Conservation (phyloP, 208 protist genomes). For the Acanthamoeba sp. region DNA sequence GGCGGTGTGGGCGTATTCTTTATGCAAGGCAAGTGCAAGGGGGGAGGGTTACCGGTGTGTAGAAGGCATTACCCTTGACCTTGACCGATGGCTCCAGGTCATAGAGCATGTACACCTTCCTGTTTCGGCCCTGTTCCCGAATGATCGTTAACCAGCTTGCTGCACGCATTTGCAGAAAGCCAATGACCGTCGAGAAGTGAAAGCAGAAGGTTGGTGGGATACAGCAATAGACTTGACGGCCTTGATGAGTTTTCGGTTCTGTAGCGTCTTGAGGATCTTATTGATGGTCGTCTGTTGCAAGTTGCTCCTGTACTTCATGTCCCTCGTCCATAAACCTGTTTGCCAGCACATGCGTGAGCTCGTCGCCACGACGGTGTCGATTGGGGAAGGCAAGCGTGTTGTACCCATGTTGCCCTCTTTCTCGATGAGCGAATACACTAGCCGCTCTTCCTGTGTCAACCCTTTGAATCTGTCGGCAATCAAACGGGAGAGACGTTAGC, state of each 20-base stretch:
- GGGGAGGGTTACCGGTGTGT: conserved; percentile 70
- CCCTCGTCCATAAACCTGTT: conserved; percentile 86
- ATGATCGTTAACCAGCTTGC: too few relatives aligned
- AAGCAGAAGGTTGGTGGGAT: not conserved
- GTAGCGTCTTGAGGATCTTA: conserved; percentile 86
- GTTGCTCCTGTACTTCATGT: conserved; percentile 81
- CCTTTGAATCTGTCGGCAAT: conserved; percentile 43
- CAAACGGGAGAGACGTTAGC: not conserved
- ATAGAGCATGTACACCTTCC: conserved; percentile 89
- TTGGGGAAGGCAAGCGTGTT: not conserved
- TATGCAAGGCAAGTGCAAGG: not conserved
- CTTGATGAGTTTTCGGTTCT: conserved; percentile 88
- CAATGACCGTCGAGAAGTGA: too few relatives aligned
- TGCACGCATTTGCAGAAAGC: too few relatives aligned
- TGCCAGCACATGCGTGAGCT: too few relatives aligned
- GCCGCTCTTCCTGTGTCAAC: conserved; percentile 75
- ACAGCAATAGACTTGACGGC: conserved; percentile 85
- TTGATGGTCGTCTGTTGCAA: conserved; percentile 85
- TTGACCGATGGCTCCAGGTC: conserved; percentile 87
- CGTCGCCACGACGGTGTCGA: not conserved
- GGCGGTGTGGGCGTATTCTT: too few relatives aligned
- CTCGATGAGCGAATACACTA: conserved; percentile 79
- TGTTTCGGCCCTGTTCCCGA: conserved; percentile 65
- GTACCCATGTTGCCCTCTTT: conserved; percentile 73
- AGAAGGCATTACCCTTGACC: conserved; percentile 88